Evolutionary conservation across 1,139 yeast genomes (phyloP), one percentile per base, ranked within the genome.

Genomic region (Taphrina sp.): DNA sequence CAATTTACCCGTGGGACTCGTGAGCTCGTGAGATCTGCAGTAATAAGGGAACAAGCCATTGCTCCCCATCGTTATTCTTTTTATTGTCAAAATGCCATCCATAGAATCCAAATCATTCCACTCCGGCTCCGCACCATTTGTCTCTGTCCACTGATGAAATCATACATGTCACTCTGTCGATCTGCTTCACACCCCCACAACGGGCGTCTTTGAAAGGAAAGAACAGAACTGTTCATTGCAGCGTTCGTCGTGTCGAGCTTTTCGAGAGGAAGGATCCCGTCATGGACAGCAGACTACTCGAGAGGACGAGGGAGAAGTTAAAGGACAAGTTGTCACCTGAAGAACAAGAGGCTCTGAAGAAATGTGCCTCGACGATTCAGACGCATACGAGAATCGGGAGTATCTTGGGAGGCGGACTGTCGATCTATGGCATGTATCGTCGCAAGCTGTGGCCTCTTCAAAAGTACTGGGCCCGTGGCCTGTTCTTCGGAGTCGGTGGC

Each of bases 401-500:
- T 36, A 35, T 36, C 26, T 7, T 49, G 31, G 54, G 54, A 7
- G 54, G 46, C n/a, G 29, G 20, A 7, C 16, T 49, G 26, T 22
- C 45, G 24, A 29, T 49, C 16, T 39, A 38, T 20, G 54, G 54
- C 5, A 38, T 49, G 46, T 31, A 42, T 31, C 38, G 54, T 2
- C 31, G 46, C 12, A 49, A 49, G n/a, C 23, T 49, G 5, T 49
- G 54, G 54, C 54, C 54, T 12, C 17, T 49, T 23, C 17, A 45
- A 23, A 29, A 39, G 46, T 39, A 38, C 33, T 20, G 23, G 5
- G 45, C 33, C 5, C 54, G 54, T 28, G 54, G 33, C n/a, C 46
- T 39, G 35, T 49, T 49, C 26, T 49, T 49, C 39, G 37, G 36
- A 10, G 34, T 41, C 29, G 54, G 54, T n/a, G 43, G 46, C n/a